These are phyloP conservation scores for Beauveria bassiana DNA, from an alignment of 2,329 filamentous ascomycete genomes.

Conservation along the genomic window DNA sequence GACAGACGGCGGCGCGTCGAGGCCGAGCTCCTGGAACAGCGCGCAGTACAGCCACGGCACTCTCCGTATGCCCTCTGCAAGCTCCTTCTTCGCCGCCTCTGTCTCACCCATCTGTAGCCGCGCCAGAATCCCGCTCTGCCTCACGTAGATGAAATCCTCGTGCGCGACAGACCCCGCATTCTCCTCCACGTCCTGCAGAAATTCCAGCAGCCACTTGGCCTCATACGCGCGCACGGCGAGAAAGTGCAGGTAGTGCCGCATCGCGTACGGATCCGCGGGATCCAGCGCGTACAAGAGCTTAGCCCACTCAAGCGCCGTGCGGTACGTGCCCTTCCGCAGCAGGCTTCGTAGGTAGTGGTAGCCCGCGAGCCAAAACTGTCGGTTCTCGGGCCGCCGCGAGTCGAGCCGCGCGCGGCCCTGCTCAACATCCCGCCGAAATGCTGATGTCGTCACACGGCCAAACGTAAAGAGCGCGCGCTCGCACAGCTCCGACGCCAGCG, in stretches of 20 bases:
- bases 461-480: conserved; percentile 91
- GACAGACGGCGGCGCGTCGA: conserved; percentile 70
- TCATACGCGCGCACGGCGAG: conserved; percentile 77
- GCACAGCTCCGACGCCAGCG: conserved; percentile 76
- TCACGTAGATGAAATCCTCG: conserved; percentile 55
- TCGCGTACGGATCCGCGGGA: conserved; percentile 72
- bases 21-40: conserved; percentile 71
- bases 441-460: conserved; percentile 77
- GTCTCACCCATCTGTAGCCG: conserved; percentile 62
- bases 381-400: conserved; percentile 76
- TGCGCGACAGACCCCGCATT: conserved; percentile 21
- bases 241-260: conserved; percentile 74
- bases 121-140: conserved; percentile 70
- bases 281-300: conserved; percentile 75
- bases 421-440: conserved; percentile 68
- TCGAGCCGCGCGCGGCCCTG: conserved; percentile 74
- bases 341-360: conserved; percentile 85
- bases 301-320: conserved; percentile 89
- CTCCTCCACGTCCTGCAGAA: conserved; percentile 43
- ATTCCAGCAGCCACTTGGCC: conserved; percentile 64
- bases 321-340: conserved; percentile 83
- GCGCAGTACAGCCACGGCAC: conserved; percentile 80
- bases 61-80: conserved; percentile 60
- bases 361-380: conserved; percentile 84
- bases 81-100: conserved; percentile 54